Evolutionary conservation across 148 eudicot genomes (phyloP), one percentile per base, ranked within the genome.

Genomic region (Fagopyrum homotropicum): DNA sequence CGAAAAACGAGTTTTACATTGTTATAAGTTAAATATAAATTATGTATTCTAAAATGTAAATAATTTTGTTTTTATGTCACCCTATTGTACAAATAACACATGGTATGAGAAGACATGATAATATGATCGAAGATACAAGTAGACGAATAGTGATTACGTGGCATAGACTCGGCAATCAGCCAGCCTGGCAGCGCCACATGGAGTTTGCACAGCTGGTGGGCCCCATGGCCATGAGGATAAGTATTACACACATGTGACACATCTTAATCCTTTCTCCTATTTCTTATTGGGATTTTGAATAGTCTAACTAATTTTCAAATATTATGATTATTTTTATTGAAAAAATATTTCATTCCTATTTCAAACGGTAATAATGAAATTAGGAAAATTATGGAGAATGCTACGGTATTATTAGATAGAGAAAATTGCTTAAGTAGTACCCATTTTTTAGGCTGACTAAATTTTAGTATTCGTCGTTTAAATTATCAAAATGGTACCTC

Each of bases 171-270:
- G 71, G 71, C 19, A 66, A 66, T 66, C 17, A 43, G 71, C 47
- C 40, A 35, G 40, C 40, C 40, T 35, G 40, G 40, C 40, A 35
- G 40, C 40, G 40, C 40, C 17, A 43, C 69, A 63, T 63, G 69
- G 35, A 66, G 46, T 66, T 35, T 43, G 71, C 10, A 12, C 46
- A 35, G 9, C 45, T 4, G 45, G 71, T 14, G 19, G 46, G 46
- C 7, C 71, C 68, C 71, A 43, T 40, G 4, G 26, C 26, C 3
- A 64, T 11, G 71, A 40, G 43, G 71, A 66, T 66, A 66, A 66
- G 71, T 11, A 15, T 66, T 64, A 66, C 71, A 63, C 69, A 66
- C 46, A 66, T 35, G 70, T 66, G 16, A 66, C 70, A 66, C 71
- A 66, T 40, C 46, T 35, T 0, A 35, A 14, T 8, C 71, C 71